phyloP scores from a whole-genome alignment of 2,329 filamentous ascomycete genomes.

The Colletotrichum echinochloae region DNA sequence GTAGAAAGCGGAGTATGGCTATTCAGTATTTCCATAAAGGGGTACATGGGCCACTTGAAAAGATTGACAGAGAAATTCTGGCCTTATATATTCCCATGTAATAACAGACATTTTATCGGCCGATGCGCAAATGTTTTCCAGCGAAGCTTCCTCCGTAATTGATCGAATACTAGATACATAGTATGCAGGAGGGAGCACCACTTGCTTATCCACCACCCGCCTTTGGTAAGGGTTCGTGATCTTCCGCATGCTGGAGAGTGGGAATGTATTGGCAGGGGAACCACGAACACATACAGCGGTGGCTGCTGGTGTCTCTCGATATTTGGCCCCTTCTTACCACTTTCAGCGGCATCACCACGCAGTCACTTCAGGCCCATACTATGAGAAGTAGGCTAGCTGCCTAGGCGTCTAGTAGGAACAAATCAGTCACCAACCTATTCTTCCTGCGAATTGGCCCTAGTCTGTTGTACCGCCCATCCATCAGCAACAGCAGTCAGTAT shows the following conservation, averaged over 20 bases:
- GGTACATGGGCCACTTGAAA: no score
- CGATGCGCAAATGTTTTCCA: neutral
- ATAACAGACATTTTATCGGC: neutral
- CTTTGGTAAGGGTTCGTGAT: neutral
- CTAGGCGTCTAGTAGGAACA: no score
- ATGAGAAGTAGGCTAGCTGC: no score
- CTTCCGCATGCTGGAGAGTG: neutral
- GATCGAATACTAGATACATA: neutral
- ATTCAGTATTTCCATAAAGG: neutral
- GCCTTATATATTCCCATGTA: neutral
- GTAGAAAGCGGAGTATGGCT: neutral
- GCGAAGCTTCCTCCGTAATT: neutral
- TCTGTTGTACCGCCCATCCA: no score
- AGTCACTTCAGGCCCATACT: no score
- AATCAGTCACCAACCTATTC: no score
- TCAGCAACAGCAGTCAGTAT: no score
- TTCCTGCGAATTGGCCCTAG: no score
- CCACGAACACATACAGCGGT: no score
- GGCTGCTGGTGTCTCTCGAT: neutral
- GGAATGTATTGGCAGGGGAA: no score
- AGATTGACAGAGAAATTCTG: neutral
- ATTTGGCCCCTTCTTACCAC: no score
- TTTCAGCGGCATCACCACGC: no score
- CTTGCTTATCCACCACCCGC: neutral
- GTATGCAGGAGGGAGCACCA: neutral